These are phyloP conservation scores for Aspergillus japonicus DNA, from an alignment of 2,329 filamentous ascomycete genomes.

Conservation along the genomic window DNA sequence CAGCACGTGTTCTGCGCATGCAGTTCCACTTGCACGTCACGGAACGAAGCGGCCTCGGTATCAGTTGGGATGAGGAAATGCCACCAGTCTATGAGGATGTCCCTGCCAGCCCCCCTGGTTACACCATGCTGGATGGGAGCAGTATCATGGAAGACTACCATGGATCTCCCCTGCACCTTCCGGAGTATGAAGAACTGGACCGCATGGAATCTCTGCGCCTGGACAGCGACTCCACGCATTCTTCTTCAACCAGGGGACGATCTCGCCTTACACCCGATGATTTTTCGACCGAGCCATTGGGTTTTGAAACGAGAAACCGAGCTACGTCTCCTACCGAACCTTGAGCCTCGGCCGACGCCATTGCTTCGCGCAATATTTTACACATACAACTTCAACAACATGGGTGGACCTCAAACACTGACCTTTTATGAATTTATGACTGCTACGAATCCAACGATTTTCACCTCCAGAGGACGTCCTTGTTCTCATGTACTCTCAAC, in stretches of 20 bases:
- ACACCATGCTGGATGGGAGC: conserved; percentile 48
- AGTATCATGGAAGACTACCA: conserved; percentile 49
- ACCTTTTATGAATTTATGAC: conserved; percentile 15
- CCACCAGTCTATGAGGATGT: conserved; percentile 94
- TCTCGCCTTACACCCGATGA: conserved; percentile 36
- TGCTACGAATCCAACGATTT: conserved; percentile 16
- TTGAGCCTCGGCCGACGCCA: background rate
- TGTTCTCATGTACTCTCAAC: conserved; percentile 5
- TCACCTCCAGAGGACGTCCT: background rate
- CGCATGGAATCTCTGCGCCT: conserved; percentile 39
- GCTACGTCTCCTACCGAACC: conserved; percentile 16
- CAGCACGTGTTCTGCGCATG: conserved; percentile 86
- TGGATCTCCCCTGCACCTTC: conserved; percentile 41
- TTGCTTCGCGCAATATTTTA: background rate
- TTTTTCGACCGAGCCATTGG: conserved; percentile 21
- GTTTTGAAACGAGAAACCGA: conserved; percentile 12
- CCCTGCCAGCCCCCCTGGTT: conserved; percentile 76
- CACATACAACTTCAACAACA: background rate
- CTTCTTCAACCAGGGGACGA: conserved; percentile 32
- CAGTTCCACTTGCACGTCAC: conserved; percentile 83
- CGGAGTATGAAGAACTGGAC: conserved; percentile 50
- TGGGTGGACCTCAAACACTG: background rate
- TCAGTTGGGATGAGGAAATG: conserved; percentile 95
- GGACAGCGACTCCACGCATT: conserved; percentile 33
- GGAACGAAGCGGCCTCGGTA: conserved; percentile 79